Percentiles rank a stretch among this genome's conserved stretches.
Evolutionary conservation across 2,329 filamentous ascomycete genomes (phyloP).

Genomic region (Piedraia hortae): DNA sequence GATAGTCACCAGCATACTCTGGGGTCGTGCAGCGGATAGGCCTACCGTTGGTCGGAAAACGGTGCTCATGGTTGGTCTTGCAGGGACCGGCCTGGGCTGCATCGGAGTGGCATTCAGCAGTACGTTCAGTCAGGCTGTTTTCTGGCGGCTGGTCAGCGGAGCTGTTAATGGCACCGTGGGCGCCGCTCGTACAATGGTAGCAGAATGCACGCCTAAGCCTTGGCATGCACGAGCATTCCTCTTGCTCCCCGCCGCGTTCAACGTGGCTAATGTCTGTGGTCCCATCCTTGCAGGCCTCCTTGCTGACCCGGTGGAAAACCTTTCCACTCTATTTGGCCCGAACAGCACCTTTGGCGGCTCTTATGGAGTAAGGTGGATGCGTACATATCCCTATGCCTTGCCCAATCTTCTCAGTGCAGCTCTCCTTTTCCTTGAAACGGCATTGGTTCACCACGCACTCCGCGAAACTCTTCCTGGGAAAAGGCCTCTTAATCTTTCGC

Average conservation of each 20-base stretch:
- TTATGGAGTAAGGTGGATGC: constrained; percentile 31
- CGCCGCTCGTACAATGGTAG: constrained; percentile 17
- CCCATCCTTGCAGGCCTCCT: constrained; percentile 33
- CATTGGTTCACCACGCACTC: constrained; percentile 29
- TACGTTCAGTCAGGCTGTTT: constrained; percentile 15
- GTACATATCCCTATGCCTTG: constrained; percentile 32
- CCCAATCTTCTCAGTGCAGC: constrained; percentile 33
- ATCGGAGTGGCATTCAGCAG: constrained; percentile 15
- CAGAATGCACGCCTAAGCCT: constrained; percentile 14
- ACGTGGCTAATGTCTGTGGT: constrained; percentile 16
- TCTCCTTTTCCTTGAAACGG: constrained; percentile 25
- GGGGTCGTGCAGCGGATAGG: constrained; percentile 16
- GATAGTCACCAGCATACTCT: constrained; percentile 16
- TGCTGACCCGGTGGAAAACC: constrained; percentile 29
- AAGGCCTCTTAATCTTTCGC: constrained; percentile 5
- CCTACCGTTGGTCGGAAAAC: constrained; percentile 19
- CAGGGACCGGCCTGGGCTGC: constrained; percentile 15
- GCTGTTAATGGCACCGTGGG: constrained; percentile 17
- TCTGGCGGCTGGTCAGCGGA: constrained; percentile 15
- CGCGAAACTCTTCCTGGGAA: constrained; percentile 23
- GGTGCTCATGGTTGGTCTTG: constrained; percentile 15
- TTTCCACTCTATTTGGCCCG: constrained; percentile 30
- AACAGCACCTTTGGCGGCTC: constrained; percentile 25
- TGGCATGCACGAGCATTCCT: constrained; percentile 17
- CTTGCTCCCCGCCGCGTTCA: constrained; percentile 16